phyloP scores from a whole-genome alignment of 2,329 filamentous ascomycete species.

The Fusarium caatingaense region DNA sequence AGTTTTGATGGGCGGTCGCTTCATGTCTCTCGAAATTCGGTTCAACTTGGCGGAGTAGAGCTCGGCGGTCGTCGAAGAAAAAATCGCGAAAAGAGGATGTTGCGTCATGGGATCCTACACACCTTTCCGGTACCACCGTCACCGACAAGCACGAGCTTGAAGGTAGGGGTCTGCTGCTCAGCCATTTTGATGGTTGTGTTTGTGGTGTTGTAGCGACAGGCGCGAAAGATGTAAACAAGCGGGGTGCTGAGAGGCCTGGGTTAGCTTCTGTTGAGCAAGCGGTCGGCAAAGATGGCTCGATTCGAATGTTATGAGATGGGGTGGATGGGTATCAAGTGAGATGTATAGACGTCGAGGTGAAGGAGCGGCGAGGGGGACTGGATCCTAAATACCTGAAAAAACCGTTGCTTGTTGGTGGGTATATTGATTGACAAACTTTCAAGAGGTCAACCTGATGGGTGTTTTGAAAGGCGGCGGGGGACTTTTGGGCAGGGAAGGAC shows the following conservation, averaged over 20 bases:
- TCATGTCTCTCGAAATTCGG: slow-evolving; percentile 23
- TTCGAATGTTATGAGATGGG: slow-evolving; percentile 4
- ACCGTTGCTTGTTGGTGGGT: slow-evolving; percentile 47
- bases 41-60: slow-evolving; percentile 41
- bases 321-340: slow-evolving; percentile 10
- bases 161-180: slow-evolving; percentile 74
- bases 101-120: slow-evolving; percentile 45
- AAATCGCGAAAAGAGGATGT: slow-evolving; percentile 34
- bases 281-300: slow-evolving; percentile 28
- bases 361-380: slow-evolving; percentile 25
- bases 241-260: slow-evolving; percentile 54
- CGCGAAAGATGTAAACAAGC: slow-evolving; percentile 60
- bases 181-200: slow-evolving; percentile 68
- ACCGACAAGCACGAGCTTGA: slow-evolving; percentile 99
- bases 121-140: slow-evolving; percentile 99
- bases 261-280: slow-evolving; percentile 47
- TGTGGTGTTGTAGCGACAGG: slow-evolving; percentile 43
- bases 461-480: slow-evolving; percentile 58
- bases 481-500: slow-evolving; percentile 52
- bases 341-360: slow-evolving; percentile 28
- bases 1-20: slow-evolving; percentile 14
- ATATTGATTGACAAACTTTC: slow-evolving; percentile 52
- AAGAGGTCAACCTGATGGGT: slow-evolving; percentile 50
- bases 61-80: slow-evolving; percentile 34
- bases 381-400: slow-evolving; percentile 44